phyloP scores from a whole-genome alignment of 2,329 filamentous ascomycete species.

The Shiraia bambusicola region DNA sequence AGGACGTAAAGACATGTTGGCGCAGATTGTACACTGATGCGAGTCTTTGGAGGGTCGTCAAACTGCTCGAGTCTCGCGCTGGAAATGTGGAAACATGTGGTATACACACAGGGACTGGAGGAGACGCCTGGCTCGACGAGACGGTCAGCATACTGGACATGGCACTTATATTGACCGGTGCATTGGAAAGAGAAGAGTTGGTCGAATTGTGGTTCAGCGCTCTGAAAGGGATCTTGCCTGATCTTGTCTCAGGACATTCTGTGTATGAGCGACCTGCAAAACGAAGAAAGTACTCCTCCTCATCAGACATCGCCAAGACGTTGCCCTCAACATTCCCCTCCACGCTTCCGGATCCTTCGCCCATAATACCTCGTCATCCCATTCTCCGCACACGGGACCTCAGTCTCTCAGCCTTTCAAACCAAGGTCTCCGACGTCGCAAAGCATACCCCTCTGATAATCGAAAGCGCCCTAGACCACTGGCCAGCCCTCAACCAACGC shows the following conservation, averaged over 20 bases:
- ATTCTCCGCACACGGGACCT: constrained; percentile 22
- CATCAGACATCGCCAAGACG: not conserved
- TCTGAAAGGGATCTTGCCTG: constrained; percentile 39
- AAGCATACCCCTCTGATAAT: constrained; percentile 65
- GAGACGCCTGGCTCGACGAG: constrained; percentile 54
- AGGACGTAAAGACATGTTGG: constrained; percentile 68
- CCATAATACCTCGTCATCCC: constrained; percentile 16
- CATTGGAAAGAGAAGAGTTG: constrained; percentile 32
- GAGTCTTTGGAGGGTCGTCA: constrained; percentile 62
- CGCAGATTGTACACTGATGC: constrained; percentile 70
- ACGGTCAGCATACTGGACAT: constrained; percentile 71
- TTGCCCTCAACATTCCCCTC: constrained; percentile 21
- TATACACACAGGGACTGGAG: constrained; percentile 13
- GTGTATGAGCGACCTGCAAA: constrained; percentile 17
- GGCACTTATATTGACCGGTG: constrained; percentile 69
- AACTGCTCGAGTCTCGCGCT: constrained; percentile 25
- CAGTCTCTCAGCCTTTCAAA: constrained; percentile 33
- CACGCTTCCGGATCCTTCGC: constrained; percentile 3
- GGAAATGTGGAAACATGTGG: constrained; percentile 8
- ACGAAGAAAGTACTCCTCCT: constrained; percentile 13
- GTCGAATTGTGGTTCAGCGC: constrained; percentile 55
- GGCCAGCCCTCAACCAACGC: constrained; percentile 72
- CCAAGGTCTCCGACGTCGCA: constrained; percentile 18
- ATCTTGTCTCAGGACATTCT: not conserved
- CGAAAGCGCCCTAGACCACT: constrained; percentile 63